Conservation (phyloP, 495 filamentous ascomycete species). For the Trichoderma virens region DNA sequence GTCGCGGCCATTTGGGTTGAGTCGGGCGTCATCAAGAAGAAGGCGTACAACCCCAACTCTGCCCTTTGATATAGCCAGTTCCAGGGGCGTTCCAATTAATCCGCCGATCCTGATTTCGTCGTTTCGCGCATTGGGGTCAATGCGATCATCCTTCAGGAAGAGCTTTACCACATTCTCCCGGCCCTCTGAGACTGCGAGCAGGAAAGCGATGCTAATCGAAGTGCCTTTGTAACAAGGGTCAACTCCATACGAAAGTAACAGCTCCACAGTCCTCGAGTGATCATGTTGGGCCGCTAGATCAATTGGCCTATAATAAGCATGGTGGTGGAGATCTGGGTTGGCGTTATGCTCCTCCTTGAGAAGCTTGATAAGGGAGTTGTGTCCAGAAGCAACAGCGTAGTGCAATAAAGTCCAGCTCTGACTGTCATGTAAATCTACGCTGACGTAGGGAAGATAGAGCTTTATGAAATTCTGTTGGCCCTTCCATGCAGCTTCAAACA, state of each 20-base stretch:
- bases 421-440: too few relatives aligned
- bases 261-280: background rate
- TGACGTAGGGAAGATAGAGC: too few relatives aligned
- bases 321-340: background rate
- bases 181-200: background rate
- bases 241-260: background rate
- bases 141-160: background rate
- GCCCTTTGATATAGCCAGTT: too few relatives aligned
- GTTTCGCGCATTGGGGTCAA: background rate
- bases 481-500: too few relatives aligned
- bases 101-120: background rate
- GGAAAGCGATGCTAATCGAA: background rate
- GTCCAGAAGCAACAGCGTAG: background rate
- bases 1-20: too few relatives aligned
- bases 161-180: background rate
- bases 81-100: too few relatives aligned
- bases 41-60: too few relatives aligned
- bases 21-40: too few relatives aligned
- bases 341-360: background rate
- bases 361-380: background rate
- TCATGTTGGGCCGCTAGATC: background rate
- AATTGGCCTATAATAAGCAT: background rate
- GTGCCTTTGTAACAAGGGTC: background rate
- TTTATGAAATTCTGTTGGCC: too few relatives aligned
- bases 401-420: too few relatives aligned